These are phyloP conservation scores for Incumbomyces delicatus DNA, from an alignment of 2,329 filamentous ascomycete species.

Conservation along the genomic window DNA sequence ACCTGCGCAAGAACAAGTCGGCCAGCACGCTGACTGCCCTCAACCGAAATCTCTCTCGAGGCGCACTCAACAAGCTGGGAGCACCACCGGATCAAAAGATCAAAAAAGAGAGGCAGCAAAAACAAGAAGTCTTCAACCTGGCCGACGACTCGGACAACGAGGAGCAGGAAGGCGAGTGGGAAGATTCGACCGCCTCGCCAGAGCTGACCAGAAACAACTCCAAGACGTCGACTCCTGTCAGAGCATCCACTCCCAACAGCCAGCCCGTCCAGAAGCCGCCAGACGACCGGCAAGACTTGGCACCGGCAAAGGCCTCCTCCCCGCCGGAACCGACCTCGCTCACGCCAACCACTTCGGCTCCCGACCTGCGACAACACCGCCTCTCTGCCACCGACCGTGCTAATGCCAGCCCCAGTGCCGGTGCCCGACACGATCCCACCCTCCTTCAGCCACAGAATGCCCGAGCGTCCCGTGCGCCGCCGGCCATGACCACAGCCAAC, in stretches of 20 bases:
- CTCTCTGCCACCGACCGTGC: constrained; percentile 6
- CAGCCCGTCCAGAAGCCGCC: constrained; percentile 5
- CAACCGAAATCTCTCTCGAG: constrained; percentile 27
- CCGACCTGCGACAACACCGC: constrained; percentile 12
- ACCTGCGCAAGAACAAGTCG: constrained; percentile 38
- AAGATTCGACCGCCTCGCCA: constrained; percentile 38
- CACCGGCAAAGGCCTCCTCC: constrained; percentile 11
- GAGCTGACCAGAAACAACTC: constrained; percentile 39
- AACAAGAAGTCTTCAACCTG: constrained; percentile 38
- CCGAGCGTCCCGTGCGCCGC: constrained; percentile 35
- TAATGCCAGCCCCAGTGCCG: too few relatives aligned
- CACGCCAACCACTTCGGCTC: constrained; percentile 16
- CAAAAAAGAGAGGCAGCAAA: constrained; percentile 28
- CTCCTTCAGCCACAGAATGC: constrained; percentile 23
- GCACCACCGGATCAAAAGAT: constrained; percentile 11
- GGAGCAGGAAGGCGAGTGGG: constrained; percentile 36
- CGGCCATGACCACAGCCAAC: constrained; percentile 41
- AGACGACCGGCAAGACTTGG: not conserved
- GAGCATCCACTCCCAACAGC: constrained; percentile 13
- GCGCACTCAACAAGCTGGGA: constrained; percentile 31
- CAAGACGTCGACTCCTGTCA: constrained; percentile 17
- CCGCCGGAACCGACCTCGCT: constrained; percentile 11
- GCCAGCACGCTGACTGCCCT: constrained; percentile 28
- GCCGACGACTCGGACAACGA: constrained; percentile 29
- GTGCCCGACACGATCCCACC: constrained; percentile 13